Percentiles rank a stretch among this genome's conserved stretches.
These are phyloP conservation scores for Tricharina praecox DNA, from an alignment of 495 filamentous ascomycete genomes.

Conservation along the genomic window DNA sequence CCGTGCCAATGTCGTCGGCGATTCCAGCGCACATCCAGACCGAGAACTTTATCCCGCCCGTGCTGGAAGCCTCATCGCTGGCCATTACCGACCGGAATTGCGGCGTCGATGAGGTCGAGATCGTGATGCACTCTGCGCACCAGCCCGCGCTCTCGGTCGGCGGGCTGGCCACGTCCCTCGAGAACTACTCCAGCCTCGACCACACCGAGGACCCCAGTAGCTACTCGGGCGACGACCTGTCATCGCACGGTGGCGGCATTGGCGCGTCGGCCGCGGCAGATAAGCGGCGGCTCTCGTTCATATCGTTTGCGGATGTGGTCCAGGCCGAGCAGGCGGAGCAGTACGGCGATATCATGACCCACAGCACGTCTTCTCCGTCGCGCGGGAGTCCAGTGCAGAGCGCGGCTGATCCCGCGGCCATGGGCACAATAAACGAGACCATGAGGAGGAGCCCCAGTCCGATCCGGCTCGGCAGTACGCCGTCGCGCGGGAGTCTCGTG, in stretches of 20 bases:
- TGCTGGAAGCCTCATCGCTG: constrained; percentile 70
- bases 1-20: constrained; percentile 49
- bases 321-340: constrained; percentile 62
- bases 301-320: constrained; percentile 90
- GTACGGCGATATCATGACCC: constrained; percentile 10
- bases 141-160: constrained; percentile 45
- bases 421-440: constrained; percentile 22
- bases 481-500: constrained; percentile 28
- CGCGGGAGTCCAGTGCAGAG: constrained; percentile 31
- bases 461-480: constrained; percentile 22
- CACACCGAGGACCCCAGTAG: constrained; percentile 11
- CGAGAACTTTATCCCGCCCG: constrained; percentile 81
- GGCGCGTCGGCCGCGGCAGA: constrained; percentile 33
- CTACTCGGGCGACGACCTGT: constrained; percentile 16
- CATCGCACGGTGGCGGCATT: constrained; percentile 9
- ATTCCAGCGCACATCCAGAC: constrained; percentile 79
- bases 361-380: constrained; percentile 9
- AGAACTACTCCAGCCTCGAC: constrained; percentile 49
- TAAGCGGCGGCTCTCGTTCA: constrained; percentile 72
- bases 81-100: constrained; percentile 69
- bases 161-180: constrained; percentile 31
- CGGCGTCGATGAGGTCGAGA: constrained; percentile 69
- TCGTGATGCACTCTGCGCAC: constrained; percentile 65
- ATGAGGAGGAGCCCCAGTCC: constrained; percentile 24
- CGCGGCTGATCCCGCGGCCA: constrained; percentile 12